Percentiles rank a stretch among this genome's conserved stretches.
phyloP scores from a whole-genome alignment of 2,329 filamentous ascomycete genomes.

The Phaeosphaeria sp. region DNA sequence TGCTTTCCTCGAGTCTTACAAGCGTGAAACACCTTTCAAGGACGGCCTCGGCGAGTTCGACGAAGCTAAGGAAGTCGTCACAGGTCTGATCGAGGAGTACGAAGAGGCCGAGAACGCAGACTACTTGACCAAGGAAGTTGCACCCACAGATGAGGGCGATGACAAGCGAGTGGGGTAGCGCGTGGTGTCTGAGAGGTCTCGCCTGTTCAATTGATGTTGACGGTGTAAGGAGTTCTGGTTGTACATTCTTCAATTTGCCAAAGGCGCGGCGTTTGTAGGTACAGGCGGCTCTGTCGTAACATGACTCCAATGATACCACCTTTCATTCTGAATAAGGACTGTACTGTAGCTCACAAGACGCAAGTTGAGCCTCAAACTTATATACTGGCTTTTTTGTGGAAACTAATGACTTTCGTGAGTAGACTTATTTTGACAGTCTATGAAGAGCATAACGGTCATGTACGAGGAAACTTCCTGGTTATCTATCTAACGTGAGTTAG shows the following conservation, averaged over 20 bases:
- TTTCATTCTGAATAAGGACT: background rate
- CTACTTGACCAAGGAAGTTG: conserved; percentile 78
- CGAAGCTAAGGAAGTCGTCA: conserved; percentile 88
- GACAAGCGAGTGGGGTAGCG: conserved; percentile 38
- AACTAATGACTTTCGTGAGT: too few relatives aligned
- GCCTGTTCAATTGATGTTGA: background rate
- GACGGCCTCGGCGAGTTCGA: conserved; percentile 95
- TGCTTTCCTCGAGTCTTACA: conserved; percentile 95
- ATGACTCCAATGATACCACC: conserved; percentile 10
- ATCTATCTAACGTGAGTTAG: too few relatives aligned
- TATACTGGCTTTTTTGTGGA: background rate
- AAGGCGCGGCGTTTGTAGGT: conserved; percentile 13
- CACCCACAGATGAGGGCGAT: conserved; percentile 47
- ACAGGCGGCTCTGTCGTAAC: conserved; percentile 11
- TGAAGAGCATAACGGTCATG: too few relatives aligned
- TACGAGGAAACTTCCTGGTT: background rate
- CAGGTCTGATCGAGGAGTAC: conserved; percentile 91
- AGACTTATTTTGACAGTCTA: too few relatives aligned
- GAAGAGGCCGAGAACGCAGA: conserved; percentile 91
- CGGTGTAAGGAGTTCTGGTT: conserved; percentile 12
- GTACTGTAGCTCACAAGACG: background rate
- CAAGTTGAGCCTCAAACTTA: background rate
- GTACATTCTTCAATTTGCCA: background rate
- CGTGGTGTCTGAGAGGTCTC: background rate
- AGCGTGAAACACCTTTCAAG: conserved; percentile 90